Base-by-base conservation (phyloP, 768 basidiomycete genomes). In the Lentinula raphanica region DNA sequence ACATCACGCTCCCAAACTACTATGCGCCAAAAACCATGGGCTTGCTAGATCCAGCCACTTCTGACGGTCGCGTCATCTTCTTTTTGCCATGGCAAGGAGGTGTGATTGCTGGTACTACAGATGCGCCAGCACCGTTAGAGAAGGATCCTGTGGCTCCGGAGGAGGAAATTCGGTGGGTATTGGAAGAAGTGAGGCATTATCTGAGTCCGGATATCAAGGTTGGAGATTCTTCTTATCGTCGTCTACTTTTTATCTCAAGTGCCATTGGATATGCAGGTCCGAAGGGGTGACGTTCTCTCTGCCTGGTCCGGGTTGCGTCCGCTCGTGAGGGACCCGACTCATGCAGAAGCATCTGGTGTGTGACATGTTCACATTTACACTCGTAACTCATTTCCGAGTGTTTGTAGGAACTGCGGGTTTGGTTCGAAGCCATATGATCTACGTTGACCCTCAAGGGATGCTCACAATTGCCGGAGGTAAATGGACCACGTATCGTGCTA, bases 51-150 rank as follows among this genome's bases (percentile, higher is more conserved):
- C 97, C 96, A 1, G 80, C 92, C 2, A 97, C 97, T 3, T 93
- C 91, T 0, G 96, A 99, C 62, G 96, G 96, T 0, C 88, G 96
- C 27, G 95, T 99, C 56, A 96, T 99, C 68, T 99, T 98, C 81
- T 97, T 99, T 82, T 83, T 99, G 9, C 96, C 96, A 0, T 99
- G 97, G 96, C 88, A 98, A 73, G 96, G 96, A 8, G 93, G 89
- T 75, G 94, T 94, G 39, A 94, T 99, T 61, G 96, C 96, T 1
- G 96, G 96, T 25, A 98, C 97, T 2, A 99, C 96, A 7, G 96
- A 99, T 70, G 80, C 90, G 0, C 88, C 89, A 0, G 85, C 13
- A 68, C 66, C 66, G 21, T 13, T 54, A 17, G 49, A 58, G 27
- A 53, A 80, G 36, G 85, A 94, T 63, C 95, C 95, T 4, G 79